Evolutionary conservation across 1,284 basidiomycete genomes (phyloP).

Genomic region (Ustilago trichophora): DNA sequence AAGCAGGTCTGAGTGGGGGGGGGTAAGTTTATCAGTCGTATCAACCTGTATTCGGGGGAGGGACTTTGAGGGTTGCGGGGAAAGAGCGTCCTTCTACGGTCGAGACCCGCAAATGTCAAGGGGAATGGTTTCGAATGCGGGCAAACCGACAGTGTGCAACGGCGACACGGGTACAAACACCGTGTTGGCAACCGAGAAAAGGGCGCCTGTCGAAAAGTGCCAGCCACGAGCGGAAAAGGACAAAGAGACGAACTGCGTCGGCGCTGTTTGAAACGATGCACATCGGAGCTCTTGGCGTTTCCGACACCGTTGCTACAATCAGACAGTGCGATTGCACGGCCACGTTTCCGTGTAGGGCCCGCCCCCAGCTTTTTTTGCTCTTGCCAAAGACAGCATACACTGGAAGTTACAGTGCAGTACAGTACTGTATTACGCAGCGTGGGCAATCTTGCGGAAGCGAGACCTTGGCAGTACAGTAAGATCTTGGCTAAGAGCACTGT

Average conservation of each 20-base stretch:
- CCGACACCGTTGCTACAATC: not conserved
- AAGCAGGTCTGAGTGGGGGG: conserved; percentile 8
- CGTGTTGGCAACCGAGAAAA: not conserved
- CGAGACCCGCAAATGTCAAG: not conserved
- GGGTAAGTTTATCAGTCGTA: conserved; percentile 3
- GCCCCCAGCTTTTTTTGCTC: no score
- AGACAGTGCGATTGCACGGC: not conserved
- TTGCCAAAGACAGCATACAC: no score
- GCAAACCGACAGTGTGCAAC: no score
- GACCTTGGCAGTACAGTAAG: conserved; percentile 1
- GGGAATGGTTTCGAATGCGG: no score
- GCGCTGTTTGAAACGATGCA: conserved; percentile 16
- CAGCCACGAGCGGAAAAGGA: not conserved
- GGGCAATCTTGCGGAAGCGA: no score
- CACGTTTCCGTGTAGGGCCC: no score
- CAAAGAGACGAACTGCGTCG: conserved; percentile 6
- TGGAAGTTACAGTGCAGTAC: no score
- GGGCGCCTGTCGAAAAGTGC: conserved; percentile 33
- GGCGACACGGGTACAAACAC: no score
- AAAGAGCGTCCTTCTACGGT: not conserved
- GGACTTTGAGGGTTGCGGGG: conserved; percentile 2
- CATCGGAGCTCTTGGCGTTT: conserved; percentile 22
- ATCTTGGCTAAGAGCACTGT: no score
- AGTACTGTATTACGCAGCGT: no score
- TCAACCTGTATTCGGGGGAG: no score